Percentiles rank a stretch among this genome's conserved stretches.
Conservation (phyloP, 257 asterid genomes). For the Solanum acaule region DNA sequence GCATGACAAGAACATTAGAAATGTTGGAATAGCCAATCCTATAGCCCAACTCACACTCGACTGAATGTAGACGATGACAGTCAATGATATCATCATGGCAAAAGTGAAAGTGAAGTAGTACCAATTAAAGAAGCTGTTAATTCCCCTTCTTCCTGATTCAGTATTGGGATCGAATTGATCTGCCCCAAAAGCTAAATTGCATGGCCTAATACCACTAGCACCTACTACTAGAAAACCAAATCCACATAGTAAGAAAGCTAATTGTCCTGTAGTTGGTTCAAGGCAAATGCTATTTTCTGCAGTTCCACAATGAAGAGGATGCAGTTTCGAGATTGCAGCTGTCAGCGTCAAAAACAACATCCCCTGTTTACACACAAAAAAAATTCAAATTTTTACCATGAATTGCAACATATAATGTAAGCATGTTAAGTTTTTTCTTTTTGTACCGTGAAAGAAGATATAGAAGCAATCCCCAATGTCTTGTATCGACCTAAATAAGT, state of each 20-base stretch:
- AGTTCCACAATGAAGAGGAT: conserved; percentile 11
- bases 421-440: not conserved
- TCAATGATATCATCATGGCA: conserved; percentile 12
- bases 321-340: conserved; percentile 11
- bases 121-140: conserved; percentile 28
- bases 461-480: conserved; percentile 17
- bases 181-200: conserved; percentile 26
- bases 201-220: conserved; percentile 21
- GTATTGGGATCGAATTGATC: conserved; percentile 24
- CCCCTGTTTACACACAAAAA: not conserved
- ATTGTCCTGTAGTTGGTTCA: conserved; percentile 12
- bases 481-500: conserved; percentile 28
- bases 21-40: conserved; percentile 15
- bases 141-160: conserved; percentile 16
- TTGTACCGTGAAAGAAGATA: conserved; percentile 19
- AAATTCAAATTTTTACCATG: not conserved
- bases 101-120: conserved; percentile 22
- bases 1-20: conserved; percentile 16
- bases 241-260: conserved; percentile 7
- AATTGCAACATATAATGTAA: not conserved
- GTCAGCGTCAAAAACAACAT: conserved; percentile 15
- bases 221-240: conserved; percentile 12
- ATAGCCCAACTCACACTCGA: conserved; percentile 13
- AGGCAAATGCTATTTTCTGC: not conserved
- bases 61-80: conserved; percentile 16